Evolutionary conservation across 2,329 filamentous ascomycete species (phyloP).

Genomic region (Hypoxylon sp.): DNA sequence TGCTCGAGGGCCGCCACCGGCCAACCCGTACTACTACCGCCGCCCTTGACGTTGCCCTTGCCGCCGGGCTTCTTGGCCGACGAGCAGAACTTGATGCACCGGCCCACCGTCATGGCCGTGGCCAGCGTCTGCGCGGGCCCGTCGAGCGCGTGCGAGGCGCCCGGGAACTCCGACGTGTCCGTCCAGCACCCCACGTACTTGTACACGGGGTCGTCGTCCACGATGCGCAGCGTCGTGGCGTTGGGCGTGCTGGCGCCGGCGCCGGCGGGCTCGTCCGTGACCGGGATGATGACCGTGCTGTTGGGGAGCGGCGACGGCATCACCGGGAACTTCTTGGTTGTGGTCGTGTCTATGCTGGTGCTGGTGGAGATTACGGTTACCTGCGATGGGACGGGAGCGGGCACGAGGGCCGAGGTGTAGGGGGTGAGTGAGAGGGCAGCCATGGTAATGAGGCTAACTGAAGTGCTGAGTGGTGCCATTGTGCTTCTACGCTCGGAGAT

Average conservation of each 20-base stretch:
- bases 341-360: constrained; percentile 5
- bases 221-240: constrained; percentile 22
- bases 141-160: constrained; percentile 58
- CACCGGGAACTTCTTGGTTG: not conserved
- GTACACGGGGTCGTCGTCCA: constrained; percentile 52
- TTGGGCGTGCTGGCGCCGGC: constrained; percentile 1
- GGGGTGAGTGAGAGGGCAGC: not conserved
- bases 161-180: constrained; percentile 62
- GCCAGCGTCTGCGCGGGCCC: constrained; percentile 48
- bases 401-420: not conserved
- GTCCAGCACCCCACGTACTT: constrained; percentile 69
- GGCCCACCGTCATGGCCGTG: constrained; percentile 61
- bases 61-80: constrained; percentile 16
- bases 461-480: constrained; percentile 20
- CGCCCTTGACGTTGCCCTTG: constrained; percentile 8
- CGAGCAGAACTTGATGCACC: constrained; percentile 64
- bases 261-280: not conserved
- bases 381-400: not conserved
- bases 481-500: not conserved
- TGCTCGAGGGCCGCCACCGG: constrained; percentile 68
- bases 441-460: constrained; percentile 15
- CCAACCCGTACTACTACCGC: constrained; percentile 53
- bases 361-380: too few relatives aligned
- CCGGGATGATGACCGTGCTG: not conserved
- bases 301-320: not conserved